Evolutionary conservation across 257 asterid species (phyloP).

Genomic region (Nicotiana knightiana): DNA sequence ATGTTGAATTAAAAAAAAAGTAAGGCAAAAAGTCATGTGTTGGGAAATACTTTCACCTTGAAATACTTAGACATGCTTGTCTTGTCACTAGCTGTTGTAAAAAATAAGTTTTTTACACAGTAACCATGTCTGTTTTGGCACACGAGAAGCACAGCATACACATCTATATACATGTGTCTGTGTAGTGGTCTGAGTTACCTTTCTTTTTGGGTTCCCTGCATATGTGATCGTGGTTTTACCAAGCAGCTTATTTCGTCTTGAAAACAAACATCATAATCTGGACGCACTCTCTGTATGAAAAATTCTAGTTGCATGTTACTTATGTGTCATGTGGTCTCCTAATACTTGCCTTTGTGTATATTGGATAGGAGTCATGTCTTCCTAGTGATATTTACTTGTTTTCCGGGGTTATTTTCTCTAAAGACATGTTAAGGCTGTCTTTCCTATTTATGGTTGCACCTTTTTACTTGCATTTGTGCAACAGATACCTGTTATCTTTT

Average conservation of each 20-base stretch:
- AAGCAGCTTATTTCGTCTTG: not conserved
- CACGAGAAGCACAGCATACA: not conserved
- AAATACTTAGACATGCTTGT: not conserved
- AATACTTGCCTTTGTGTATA: not conserved
- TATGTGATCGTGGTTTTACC: not conserved
- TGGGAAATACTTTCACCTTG: not conserved
- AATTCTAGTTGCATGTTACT: not conserved
- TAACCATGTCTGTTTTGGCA: not conserved
- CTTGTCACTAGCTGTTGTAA: not conserved
- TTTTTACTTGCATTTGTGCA: not conserved
- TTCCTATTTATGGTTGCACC: not conserved
- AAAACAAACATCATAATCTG: not conserved
- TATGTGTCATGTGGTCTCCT: slow-evolving; percentile 1
- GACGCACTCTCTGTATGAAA: not conserved
- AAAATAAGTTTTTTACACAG: not conserved
- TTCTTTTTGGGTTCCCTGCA: not conserved
- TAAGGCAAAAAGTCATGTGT: not conserved
- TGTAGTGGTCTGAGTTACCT: not conserved
- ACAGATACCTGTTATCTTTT: not conserved
- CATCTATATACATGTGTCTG: not conserved
- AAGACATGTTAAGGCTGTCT: not conserved
- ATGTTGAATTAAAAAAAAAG: not conserved
- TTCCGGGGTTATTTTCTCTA: not conserved
- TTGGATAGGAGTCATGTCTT: not conserved
- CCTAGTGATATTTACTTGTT: not conserved